phyloP scores from a whole-genome alignment of 176 grass and related monocot species.

The Microstegium vimineum region DNA sequence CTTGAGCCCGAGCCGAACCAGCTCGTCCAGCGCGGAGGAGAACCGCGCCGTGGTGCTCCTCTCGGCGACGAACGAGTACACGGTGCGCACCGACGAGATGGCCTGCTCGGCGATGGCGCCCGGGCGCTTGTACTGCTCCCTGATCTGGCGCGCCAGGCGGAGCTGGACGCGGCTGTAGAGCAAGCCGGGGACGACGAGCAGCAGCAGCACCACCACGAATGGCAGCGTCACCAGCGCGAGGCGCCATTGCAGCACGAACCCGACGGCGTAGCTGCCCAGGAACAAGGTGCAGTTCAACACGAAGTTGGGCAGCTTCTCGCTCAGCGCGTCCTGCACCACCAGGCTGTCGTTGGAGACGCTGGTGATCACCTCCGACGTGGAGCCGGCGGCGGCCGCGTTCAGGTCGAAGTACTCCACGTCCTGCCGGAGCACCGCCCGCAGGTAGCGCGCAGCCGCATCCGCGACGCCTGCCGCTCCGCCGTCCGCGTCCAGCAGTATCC shows the following conservation, averaged over 20 bases:
- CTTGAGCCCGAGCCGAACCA: too few relatives aligned
- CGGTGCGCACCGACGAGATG: conserved; percentile 49
- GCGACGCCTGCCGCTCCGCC: conserved; percentile 84
- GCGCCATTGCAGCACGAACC: conserved; percentile 57
- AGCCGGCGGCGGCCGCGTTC: background rate
- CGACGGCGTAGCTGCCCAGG: conserved; percentile 59
- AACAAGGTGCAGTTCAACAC: conserved; percentile 72
- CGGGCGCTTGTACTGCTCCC: conserved; percentile 62
- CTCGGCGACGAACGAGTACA: too few relatives aligned
- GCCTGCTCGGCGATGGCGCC: conserved; percentile 78
- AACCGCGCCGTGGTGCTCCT: too few relatives aligned
- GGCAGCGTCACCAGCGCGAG: conserved; percentile 69
- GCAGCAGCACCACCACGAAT: conserved; percentile 54
- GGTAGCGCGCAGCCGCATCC: conserved; percentile 37
- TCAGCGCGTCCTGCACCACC: conserved; percentile 72
- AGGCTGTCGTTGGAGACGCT: conserved; percentile 62
- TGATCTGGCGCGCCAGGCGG: conserved; percentile 54
- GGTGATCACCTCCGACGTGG: background rate
- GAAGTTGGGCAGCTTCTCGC: conserved; percentile 95
- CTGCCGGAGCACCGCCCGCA: conserved; percentile 77
- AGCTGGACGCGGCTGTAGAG: conserved; percentile 70
- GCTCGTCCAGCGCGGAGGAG: too few relatives aligned
- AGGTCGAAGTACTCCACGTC: conserved; percentile 98
- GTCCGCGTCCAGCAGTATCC: conserved; percentile 90
- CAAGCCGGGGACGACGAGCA: conserved; percentile 78